Evolutionary conservation across 768 basidiomycete genomes (phyloP).

Genomic region (Suillus fuscotomentosus): DNA sequence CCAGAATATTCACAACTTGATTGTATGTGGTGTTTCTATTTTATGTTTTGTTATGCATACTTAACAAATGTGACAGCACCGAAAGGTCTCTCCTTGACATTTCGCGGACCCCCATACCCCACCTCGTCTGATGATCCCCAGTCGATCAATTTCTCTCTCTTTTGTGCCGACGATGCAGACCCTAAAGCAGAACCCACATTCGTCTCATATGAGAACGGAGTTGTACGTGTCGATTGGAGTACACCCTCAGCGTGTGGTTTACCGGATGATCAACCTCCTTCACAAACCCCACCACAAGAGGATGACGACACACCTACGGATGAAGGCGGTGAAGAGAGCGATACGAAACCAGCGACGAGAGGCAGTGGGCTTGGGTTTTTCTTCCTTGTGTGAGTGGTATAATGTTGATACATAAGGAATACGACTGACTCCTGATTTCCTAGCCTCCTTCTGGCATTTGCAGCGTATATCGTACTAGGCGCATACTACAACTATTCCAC

Average conservation of each 20-base stretch:
- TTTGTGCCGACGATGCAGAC: slow-evolving; percentile 49
- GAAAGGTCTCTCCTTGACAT: slow-evolving; percentile 51
- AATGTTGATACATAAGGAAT: neutral
- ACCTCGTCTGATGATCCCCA: slow-evolving; percentile 49
- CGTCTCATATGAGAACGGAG: slow-evolving; percentile 57
- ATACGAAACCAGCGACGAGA: slow-evolving; percentile 33
- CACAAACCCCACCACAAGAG: slow-evolving; percentile 22
- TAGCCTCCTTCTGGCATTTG: slow-evolving; percentile 64
- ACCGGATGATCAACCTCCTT: slow-evolving; percentile 15
- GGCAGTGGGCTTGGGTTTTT: slow-evolving; percentile 88
- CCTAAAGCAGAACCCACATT: slow-evolving; percentile 40
- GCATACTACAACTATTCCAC: slow-evolving; percentile 88
- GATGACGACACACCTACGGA: slow-evolving; percentile 22
- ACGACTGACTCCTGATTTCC: slow-evolving; percentile 5
- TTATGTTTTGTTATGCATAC: neutral
- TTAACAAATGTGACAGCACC: slow-evolving; percentile 39
- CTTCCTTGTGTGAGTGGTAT: slow-evolving; percentile 67
- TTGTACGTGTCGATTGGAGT: slow-evolving; percentile 60
- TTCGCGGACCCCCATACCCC: slow-evolving; percentile 66
- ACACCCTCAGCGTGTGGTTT: slow-evolving; percentile 57
- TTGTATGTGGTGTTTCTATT: slow-evolving; percentile 37
- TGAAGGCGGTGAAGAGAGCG: slow-evolving; percentile 16
- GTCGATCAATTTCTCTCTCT: slow-evolving; percentile 56
- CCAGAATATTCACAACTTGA: slow-evolving; percentile 26
- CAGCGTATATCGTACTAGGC: slow-evolving; percentile 72